Percentiles rank a stretch among this genome's conserved stretches.
These are phyloP conservation scores for Dictyostelium intermedium DNA, from an alignment of 78 protist genomes.

Conservation along the genomic window DNA sequence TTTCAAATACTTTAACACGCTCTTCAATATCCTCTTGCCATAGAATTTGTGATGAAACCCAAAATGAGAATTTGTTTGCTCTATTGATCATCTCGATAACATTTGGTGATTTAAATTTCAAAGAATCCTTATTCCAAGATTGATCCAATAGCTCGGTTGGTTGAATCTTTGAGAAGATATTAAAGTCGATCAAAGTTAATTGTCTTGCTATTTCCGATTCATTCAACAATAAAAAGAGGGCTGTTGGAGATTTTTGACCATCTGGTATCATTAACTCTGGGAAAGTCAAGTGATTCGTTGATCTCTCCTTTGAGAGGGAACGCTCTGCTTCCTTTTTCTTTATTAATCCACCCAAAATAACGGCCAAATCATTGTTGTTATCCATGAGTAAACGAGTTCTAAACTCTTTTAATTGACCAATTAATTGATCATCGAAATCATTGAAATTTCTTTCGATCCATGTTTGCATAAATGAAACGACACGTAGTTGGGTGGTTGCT, in stretches of 20 bases:
- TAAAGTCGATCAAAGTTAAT: constrained; percentile 73
- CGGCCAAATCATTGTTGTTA: constrained; percentile 37
- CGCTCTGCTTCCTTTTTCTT: constrained; percentile 22
- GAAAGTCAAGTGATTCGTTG: constrained; percentile 1
- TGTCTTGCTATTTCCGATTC: constrained; percentile 84
- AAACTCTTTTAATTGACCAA: constrained; percentile 14
- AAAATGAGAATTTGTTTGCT: constrained; percentile 73
- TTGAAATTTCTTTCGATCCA: constrained; percentile 75
- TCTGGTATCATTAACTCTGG: constrained; percentile 72
- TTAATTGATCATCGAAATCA: constrained; percentile 50
- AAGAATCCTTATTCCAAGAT: constrained; percentile 70
- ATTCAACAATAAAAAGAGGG: constrained; percentile 26
- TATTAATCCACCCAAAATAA: neutral
- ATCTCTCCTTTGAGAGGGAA: neutral
- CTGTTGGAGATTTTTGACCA: constrained; percentile 54
- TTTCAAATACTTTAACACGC: constrained; percentile 54
- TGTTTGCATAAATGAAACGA: constrained; percentile 72
- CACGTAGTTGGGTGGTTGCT: constrained; percentile 64
- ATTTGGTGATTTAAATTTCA: constrained; percentile 67
- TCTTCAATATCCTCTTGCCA: constrained; percentile 62
- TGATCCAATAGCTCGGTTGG: constrained; percentile 79
- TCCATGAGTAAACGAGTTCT: constrained; percentile 26
- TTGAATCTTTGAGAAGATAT: constrained; percentile 61
- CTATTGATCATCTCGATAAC: constrained; percentile 72
- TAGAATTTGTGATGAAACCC: constrained; percentile 77